Evolutionary conservation across 306 rosid species (phyloP).

Genomic region (Oxytropis ochrocephala): DNA sequence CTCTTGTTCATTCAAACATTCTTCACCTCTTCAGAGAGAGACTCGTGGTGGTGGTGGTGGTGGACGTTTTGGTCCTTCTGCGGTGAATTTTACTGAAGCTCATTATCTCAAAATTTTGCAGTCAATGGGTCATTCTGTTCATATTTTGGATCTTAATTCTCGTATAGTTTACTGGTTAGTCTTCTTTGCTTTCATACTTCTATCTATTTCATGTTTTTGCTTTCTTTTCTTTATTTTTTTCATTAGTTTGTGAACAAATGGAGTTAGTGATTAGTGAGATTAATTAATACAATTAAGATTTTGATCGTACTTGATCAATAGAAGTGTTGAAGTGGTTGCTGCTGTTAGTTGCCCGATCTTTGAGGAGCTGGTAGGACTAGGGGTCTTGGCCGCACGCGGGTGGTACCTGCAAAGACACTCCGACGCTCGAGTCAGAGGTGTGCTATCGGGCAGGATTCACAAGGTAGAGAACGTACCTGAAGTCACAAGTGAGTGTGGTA

Average conservation of each 20-base stretch:
- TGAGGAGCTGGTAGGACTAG: no score
- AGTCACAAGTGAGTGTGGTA: no score
- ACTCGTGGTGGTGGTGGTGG: conserved; percentile 32
- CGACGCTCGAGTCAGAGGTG: no score
- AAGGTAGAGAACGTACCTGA: no score
- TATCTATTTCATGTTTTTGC: background rate
- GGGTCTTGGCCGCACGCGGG: no score
- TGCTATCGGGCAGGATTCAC: no score
- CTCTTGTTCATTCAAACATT: conserved; percentile 63
- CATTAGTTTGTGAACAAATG: background rate
- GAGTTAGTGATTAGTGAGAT: background rate
- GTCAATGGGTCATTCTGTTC: conserved; percentile 91
- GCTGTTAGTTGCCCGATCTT: no score
- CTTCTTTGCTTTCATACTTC: background rate
- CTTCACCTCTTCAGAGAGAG: conserved; percentile 89
- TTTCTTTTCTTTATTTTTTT: background rate
- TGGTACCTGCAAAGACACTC: no score
- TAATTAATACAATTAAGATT: background rate
- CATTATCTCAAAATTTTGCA: conserved; percentile 88
- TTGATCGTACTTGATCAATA: no score
- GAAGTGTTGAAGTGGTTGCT: no score
- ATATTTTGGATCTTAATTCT: conserved; percentile 67
- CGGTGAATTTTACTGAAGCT: conserved; percentile 60
- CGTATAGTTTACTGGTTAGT: conserved; percentile 73
- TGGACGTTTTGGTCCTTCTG: conserved; percentile 39